Conservation (phyloP, 768 basidiomycete species). For the Ephemerocybe angulata region DNA sequence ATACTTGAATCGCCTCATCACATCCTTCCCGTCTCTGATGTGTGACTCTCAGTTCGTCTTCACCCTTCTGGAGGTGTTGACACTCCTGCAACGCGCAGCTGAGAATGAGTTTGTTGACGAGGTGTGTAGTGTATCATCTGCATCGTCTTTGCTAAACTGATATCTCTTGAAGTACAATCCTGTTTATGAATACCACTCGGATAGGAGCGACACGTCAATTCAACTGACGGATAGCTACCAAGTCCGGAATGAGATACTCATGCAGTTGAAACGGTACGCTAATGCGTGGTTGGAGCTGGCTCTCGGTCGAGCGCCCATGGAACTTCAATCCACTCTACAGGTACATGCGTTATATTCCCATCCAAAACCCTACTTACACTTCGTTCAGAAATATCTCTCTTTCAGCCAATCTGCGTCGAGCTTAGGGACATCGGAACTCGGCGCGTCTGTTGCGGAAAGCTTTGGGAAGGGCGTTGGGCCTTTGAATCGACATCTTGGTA, state of each 20-base stretch:
- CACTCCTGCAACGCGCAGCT: conserved; percentile 80
- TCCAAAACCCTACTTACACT: conserved; percentile 1
- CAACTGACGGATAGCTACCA: conserved; percentile 84
- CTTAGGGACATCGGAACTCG: conserved; percentile 82
- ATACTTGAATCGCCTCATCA: conserved; percentile 82
- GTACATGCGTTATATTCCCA: conserved; percentile 35
- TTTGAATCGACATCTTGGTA: conserved; percentile 72
- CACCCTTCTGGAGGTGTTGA: conserved; percentile 87
- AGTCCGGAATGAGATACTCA: conserved; percentile 80
- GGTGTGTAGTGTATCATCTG: conserved; percentile 39
- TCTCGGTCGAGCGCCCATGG: conserved; percentile 83
- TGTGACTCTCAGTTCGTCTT: conserved; percentile 87
- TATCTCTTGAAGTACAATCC: conserved; percentile 79
- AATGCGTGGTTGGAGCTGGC: conserved; percentile 85
- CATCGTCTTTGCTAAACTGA: background rate
- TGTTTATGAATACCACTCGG: conserved; percentile 76
- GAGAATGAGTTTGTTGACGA: conserved; percentile 92
- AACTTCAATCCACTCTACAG: conserved; percentile 89
- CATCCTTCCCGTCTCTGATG: conserved; percentile 91
- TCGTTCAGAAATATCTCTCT: conserved; percentile 80
- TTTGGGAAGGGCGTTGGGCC: conserved; percentile 81
- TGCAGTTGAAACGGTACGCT: conserved; percentile 68
- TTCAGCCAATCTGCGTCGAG: conserved; percentile 65
- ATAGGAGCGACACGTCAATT: conserved; percentile 68
- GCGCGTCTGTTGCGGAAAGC: conserved; percentile 84